A percentile compares a stretch with the other conserved stretches of the same genome.
Conservation (phyloP, 1,284 basidiomycete species). For the Leccinum insolens region DNA sequence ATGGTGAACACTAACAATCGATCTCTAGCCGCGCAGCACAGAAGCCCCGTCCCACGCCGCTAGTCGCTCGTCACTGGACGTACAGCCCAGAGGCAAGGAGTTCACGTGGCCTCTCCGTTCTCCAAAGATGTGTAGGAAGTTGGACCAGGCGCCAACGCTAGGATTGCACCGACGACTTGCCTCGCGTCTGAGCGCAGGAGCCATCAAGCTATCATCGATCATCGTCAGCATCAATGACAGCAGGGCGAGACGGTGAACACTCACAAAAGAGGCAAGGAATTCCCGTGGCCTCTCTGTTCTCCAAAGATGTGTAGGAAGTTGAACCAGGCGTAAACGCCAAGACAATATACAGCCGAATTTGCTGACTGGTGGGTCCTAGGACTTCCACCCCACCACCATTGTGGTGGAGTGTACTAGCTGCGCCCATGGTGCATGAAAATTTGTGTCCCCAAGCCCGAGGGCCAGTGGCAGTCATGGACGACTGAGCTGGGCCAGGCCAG, state of each 20-base stretch:
- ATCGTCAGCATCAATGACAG: background rate
- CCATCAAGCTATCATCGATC: background rate
- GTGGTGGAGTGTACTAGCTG: background rate
- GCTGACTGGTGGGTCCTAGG: background rate
- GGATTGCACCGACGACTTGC: background rate
- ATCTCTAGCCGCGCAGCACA: background rate
- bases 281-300: background rate
- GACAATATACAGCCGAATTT: background rate
- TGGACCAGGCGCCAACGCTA: background rate
- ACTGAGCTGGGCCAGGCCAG: background rate
- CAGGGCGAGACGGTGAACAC: background rate
- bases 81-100: background rate
- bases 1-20: background rate
- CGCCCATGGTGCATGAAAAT: background rate
- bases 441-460: background rate
- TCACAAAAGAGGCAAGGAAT: background rate
- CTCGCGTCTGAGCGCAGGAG: background rate
- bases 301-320: background rate
- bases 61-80: background rate
- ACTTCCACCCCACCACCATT: background rate
- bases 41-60: background rate
- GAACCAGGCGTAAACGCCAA: background rate
- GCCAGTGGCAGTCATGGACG: background rate
- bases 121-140: background rate
- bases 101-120: background rate